phyloP scores from a whole-genome alignment of 805 yeast genomes.

The Yarrowia sp. region DNA sequence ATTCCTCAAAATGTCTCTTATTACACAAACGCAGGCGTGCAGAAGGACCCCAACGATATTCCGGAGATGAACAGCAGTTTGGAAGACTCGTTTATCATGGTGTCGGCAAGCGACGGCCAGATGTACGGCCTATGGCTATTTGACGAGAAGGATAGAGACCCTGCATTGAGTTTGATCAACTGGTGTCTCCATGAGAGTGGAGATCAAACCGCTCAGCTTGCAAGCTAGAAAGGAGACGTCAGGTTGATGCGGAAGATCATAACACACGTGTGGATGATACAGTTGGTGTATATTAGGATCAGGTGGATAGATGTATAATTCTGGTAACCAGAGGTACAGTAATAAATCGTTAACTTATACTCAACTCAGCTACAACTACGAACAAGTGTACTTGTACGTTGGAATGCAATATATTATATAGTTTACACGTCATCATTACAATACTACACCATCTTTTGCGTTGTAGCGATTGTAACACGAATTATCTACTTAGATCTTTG shows the following conservation, averaged over 20 bases:
- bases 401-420: not conserved
- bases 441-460: not conserved
- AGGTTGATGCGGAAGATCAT: too few relatives aligned
- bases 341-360: conserved; percentile 6
- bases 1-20: conserved; percentile 46
- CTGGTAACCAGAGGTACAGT: not conserved
- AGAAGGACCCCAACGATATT: conserved; percentile 39
- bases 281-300: not conserved
- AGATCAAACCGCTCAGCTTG: too few relatives aligned
- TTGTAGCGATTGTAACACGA: conserved; percentile 7
- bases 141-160: conserved; percentile 48
- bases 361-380: too few relatives aligned
- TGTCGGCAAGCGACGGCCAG: conserved; percentile 47
- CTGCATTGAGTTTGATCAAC: conserved; percentile 45
- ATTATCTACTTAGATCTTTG: conserved; percentile 19
- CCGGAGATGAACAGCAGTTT: conserved; percentile 49
- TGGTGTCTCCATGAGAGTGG: conserved; percentile 47
- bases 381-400: too few relatives aligned
- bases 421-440: not conserved
- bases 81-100: conserved; percentile 51
- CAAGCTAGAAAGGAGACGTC: not conserved
- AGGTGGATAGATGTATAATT: too few relatives aligned
- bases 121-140: conserved; percentile 53
- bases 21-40: conserved; percentile 1
- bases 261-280: too few relatives aligned